phyloP scores from a whole-genome alignment of 768 basidiomycete genomes.

The Lentinus brumalis region DNA sequence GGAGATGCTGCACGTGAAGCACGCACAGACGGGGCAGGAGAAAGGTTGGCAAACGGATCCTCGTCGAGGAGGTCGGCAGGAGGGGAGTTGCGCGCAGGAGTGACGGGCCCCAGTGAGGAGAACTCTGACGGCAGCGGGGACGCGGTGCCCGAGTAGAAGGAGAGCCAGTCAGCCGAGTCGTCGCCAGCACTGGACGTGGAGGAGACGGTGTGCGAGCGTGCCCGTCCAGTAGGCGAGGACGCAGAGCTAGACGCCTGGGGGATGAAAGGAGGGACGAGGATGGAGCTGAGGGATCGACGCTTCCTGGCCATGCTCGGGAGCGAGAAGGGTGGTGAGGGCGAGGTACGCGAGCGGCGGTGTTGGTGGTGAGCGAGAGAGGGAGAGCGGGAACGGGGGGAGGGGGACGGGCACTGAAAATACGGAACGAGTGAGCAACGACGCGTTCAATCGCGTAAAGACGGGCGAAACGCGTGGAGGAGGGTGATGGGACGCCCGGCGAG shows the following conservation, averaged over 20 bases:
- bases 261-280: conserved; percentile 52
- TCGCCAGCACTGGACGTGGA: conserved; percentile 30
- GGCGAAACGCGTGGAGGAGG: conserved; percentile 14
- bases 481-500: conserved; percentile 8
- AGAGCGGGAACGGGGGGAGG: conserved; percentile 1
- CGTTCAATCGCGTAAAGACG: conserved; percentile 16
- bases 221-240: conserved; percentile 10
- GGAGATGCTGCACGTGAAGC: conserved; percentile 18
- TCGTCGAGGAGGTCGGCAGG: conserved; percentile 57
- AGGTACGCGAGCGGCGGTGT: conserved; percentile 15
- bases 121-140: conserved; percentile 15
- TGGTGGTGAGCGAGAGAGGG: background rate
- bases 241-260: conserved; percentile 23
- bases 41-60: conserved; percentile 73
- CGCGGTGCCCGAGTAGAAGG: conserved; percentile 16
- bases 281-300: conserved; percentile 55
- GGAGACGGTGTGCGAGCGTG: conserved; percentile 18
- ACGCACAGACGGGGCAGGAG: conserved; percentile 28
- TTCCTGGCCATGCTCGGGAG: conserved; percentile 45
- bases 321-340: background rate
- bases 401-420: conserved; percentile 10
- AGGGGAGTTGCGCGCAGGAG: conserved; percentile 30
- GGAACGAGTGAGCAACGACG: conserved; percentile 5
- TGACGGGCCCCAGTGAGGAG: conserved; percentile 15
- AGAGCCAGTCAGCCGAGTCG: conserved; percentile 22